Conservation (phyloP, 495 filamentous ascomycete genomes). For the Tuber calosporum region DNA sequence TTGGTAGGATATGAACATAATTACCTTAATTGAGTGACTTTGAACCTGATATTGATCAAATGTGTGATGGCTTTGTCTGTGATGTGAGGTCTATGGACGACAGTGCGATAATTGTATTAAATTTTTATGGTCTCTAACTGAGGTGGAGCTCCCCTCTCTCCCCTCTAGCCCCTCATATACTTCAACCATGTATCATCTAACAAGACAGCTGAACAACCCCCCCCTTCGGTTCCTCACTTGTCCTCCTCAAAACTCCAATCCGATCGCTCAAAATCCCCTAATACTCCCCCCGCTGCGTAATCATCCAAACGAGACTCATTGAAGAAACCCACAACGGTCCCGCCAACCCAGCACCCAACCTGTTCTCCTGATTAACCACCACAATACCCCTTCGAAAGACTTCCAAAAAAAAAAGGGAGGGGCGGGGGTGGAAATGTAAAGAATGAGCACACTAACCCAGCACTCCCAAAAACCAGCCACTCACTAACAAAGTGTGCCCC, state of each 20-base stretch:
- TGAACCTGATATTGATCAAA: not conserved
- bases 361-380: constrained; percentile 10
- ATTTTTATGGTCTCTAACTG: not conserved
- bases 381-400: not conserved
- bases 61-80: not conserved
- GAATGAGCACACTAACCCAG: constrained; percentile 42
- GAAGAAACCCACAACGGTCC: constrained; percentile 69
- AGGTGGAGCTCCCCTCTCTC: not conserved
- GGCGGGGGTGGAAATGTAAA: too few species aligned
- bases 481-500: constrained; percentile 74
- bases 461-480: constrained; percentile 66
- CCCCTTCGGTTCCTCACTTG: not conserved
- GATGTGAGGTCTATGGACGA: not conserved
- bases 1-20: not conserved
- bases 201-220: not conserved
- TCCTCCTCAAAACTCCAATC: not conserved
- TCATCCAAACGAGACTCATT: constrained; percentile 72
- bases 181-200: not conserved
- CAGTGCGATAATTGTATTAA: constrained; percentile 2
- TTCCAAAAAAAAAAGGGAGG: not conserved
- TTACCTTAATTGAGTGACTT: not conserved
- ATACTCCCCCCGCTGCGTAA: constrained; percentile 60
- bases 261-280: constrained; percentile 39
- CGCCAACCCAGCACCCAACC: constrained; percentile 58
- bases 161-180: not conserved